phyloP scores from a whole-genome alignment of 768 basidiomycete genomes.

The Suillus subalutaceus region DNA sequence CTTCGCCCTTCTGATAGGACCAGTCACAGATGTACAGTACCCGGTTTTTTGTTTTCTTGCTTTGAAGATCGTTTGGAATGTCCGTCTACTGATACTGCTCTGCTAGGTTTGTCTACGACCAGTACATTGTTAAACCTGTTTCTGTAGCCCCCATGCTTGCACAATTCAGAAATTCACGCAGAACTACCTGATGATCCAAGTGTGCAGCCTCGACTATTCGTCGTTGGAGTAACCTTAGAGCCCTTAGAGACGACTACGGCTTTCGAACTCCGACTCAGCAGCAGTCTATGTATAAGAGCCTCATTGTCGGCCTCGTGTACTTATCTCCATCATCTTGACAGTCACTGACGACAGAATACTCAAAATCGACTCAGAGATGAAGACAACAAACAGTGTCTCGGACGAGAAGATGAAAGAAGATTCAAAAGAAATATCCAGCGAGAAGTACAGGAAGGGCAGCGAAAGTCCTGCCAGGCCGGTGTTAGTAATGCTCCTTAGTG shows the following conservation, averaged over 20 bases:
- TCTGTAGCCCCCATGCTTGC: background rate
- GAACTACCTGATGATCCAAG: background rate
- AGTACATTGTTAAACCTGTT: background rate
- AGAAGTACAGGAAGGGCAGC: background rate
- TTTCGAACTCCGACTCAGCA: background rate
- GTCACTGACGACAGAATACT: background rate
- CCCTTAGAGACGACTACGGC: background rate
- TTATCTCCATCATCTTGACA: background rate
- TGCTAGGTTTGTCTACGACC: background rate
- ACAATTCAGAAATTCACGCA: background rate
- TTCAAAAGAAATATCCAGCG: background rate
- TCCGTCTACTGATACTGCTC: background rate
- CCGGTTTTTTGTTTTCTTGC: conserved; percentile 1
- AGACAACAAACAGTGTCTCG: background rate
- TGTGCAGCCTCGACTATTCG: background rate
- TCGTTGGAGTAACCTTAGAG: background rate
- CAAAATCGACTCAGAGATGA: background rate
- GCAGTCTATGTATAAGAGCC: background rate
- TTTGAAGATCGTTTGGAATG: background rate
- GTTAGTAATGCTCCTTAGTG: conserved; percentile 10
- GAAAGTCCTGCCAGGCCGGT: background rate
- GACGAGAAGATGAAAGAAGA: conserved; percentile 1
- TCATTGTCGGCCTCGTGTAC: background rate
- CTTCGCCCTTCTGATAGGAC: background rate
- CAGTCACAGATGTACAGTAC: background rate